These are phyloP conservation scores for Candida wancherniae DNA, from an alignment of 805 yeast genomes.

Conservation along the genomic window DNA sequence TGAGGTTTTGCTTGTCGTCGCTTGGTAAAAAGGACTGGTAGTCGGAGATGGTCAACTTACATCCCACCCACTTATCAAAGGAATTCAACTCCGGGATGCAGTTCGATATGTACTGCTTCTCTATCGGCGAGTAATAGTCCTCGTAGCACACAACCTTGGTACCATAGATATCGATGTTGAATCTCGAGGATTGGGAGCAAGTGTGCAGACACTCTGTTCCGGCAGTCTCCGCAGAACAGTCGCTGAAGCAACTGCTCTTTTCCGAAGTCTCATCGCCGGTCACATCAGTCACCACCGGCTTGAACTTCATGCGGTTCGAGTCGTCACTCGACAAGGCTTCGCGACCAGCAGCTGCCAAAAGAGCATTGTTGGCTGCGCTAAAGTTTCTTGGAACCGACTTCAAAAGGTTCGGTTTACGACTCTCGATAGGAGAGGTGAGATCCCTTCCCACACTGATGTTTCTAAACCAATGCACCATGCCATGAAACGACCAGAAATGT, in stretches of 20 bases:
- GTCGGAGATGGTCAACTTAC: slow-evolving; percentile 12
- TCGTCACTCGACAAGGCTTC: slow-evolving; percentile 7
- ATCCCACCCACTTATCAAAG: slow-evolving; percentile 33
- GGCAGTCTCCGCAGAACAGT: slow-evolving; percentile 1
- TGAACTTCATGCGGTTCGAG: slow-evolving; percentile 3
- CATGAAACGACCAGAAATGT: slow-evolving; percentile 40
- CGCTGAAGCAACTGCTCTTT: slow-evolving; percentile 9
- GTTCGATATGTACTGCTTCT: slow-evolving; percentile 33
- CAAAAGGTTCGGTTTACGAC: slow-evolving; percentile 20
- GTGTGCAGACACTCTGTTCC: slow-evolving; percentile 1
- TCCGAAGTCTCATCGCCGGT: slow-evolving; percentile 4
- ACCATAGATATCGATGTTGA: slow-evolving; percentile 9
- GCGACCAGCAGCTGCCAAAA: slow-evolving; percentile 9
- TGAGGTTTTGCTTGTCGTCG: slow-evolving; percentile 7
- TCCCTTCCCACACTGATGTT: slow-evolving; percentile 32
- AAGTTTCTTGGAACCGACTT: slow-evolving; percentile 18
- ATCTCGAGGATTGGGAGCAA: slow-evolving; percentile 1
- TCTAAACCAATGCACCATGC: slow-evolving; percentile 36
- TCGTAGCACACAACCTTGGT: slow-evolving; percentile 12
- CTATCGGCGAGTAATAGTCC: slow-evolving; percentile 20
- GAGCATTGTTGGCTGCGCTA: slow-evolving; percentile 11
- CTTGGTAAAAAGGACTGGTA: slow-evolving; percentile 8
- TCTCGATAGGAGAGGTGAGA: slow-evolving; percentile 28
- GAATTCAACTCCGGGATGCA: slow-evolving; percentile 37
- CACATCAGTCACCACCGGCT: slow-evolving; percentile 2